phyloP scores from a whole-genome alignment of 768 basidiomycete genomes.

The Suillus discolor region DNA sequence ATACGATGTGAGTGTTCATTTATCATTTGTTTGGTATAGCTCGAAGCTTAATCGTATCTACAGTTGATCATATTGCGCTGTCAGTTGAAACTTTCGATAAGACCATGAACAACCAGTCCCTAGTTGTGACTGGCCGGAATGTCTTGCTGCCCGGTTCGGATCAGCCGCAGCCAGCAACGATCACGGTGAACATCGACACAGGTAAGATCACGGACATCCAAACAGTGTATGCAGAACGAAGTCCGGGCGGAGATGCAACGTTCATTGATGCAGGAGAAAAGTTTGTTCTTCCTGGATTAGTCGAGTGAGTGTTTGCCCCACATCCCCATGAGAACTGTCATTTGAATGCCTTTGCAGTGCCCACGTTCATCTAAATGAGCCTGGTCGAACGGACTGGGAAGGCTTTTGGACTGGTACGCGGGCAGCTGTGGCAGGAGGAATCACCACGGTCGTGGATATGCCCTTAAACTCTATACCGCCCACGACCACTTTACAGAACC shows the following conservation, averaged over 20 bases:
- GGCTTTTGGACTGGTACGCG: constrained; percentile 90
- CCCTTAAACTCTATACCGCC: constrained; percentile 97
- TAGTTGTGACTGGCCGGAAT: constrained; percentile 53
- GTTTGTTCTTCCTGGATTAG: constrained; percentile 73
- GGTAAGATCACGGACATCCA: constrained; percentile 66
- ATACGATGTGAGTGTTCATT: neutral
- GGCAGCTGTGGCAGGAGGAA: constrained; percentile 90
- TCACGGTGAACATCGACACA: constrained; percentile 55
- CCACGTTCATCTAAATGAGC: constrained; percentile 94
- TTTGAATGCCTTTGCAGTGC: constrained; percentile 46
- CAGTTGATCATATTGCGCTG: neutral
- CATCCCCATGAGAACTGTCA: neutral
- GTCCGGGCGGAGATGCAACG: constrained; percentile 29
- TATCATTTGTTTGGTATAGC: neutral
- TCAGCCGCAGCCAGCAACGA: constrained; percentile 61
- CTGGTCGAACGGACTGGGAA: constrained; percentile 93
- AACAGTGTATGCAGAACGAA: constrained; percentile 27
- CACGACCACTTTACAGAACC: constrained; percentile 81
- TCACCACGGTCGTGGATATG: constrained; percentile 98
- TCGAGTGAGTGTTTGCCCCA: constrained; percentile 55
- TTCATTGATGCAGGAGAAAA: constrained; percentile 53
- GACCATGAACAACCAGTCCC: constrained; percentile 7
- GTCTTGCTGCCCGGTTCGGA: constrained; percentile 58
- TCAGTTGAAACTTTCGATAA: neutral
- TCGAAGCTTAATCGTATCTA: too few species aligned